Percentiles rank a stretch among this genome's conserved stretches.
phyloP scores from a whole-genome alignment of 176 grass and related monocot genomes.

The Panicum miliaceum region DNA sequence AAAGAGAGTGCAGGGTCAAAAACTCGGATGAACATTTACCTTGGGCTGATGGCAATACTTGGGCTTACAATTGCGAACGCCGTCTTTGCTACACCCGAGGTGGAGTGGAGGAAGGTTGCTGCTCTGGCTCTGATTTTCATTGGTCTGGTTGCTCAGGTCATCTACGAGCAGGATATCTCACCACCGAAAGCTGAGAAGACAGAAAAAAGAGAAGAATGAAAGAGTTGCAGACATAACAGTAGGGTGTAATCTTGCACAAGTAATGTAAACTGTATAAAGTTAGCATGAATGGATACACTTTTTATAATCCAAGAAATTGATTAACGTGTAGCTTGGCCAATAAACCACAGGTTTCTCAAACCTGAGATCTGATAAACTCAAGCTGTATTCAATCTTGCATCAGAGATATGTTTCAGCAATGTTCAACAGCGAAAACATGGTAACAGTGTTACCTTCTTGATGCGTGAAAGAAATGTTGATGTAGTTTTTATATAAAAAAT shows the following conservation, averaged over 20 bases:
- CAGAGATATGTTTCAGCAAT: slow-evolving; percentile 59
- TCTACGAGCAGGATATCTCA: slow-evolving; percentile 70
- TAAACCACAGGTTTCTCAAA: slow-evolving; percentile 81
- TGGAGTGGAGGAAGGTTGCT: slow-evolving; percentile 85
- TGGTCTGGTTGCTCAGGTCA: slow-evolving; percentile 70
- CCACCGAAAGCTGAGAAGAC: slow-evolving; percentile 48
- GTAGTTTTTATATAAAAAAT: background rate
- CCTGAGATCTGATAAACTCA: slow-evolving; percentile 78
- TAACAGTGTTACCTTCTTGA: slow-evolving; percentile 60
- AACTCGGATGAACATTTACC: slow-evolving; percentile 78
- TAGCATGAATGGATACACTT: slow-evolving; percentile 41
- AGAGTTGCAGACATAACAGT: slow-evolving; percentile 29
- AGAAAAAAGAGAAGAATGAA: slow-evolving; percentile 51
- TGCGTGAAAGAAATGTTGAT: slow-evolving; percentile 34
- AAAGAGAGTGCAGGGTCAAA: slow-evolving; percentile 65
- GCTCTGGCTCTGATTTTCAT: slow-evolving; percentile 81
- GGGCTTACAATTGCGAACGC: slow-evolving; percentile 67
- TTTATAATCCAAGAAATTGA: slow-evolving; percentile 8
- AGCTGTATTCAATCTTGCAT: slow-evolving; percentile 71
- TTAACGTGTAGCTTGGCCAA: slow-evolving; percentile 62
- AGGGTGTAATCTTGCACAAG: slow-evolving; percentile 38
- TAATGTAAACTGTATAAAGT: slow-evolving; percentile 51
- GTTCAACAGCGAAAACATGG: slow-evolving; percentile 55
- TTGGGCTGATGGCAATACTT: slow-evolving; percentile 81
- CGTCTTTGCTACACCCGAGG: slow-evolving; percentile 55